Evolutionary conservation across 2,329 filamentous ascomycete species (phyloP), one percentile per base, ranked within the genome.

Genomic region (Fusarium setosum): DNA sequence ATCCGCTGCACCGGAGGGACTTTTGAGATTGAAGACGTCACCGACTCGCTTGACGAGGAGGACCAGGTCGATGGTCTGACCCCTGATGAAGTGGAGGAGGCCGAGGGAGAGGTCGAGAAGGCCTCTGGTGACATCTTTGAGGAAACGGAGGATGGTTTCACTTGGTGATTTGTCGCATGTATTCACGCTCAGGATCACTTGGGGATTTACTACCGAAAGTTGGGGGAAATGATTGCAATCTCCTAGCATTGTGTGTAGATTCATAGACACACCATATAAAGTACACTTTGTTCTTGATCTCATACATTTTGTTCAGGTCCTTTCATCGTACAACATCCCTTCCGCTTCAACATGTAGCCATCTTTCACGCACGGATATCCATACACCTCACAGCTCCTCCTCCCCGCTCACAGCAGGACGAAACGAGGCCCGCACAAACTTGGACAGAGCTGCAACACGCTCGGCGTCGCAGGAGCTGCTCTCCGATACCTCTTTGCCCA

Each of bases 1-100:
- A 32, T 76, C 1, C 45, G 51, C 4, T 75, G 70, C 51, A 61
- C 61, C 1, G 65, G 65, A 0, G 47, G 61, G 20, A 29, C 69
- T 6, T 59, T 71, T n/a, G 47, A 40, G 2, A 49, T 68, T 10
- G 56, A 59, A 4, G 56, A 70, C 5, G 48, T 58, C 7, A 48
- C 53, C n/a, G 21, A 29, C n/a, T n/a, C n/a, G n/a, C n/a, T n/a
- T n/a, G n/a, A n/a, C n/a, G n/a, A n/a, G n/a, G n/a, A n/a, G n/a
- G n/a, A n/a, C n/a, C n/a, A n/a, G n/a, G n/a, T n/a, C n/a, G n/a
- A n/a, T n/a, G n/a, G n/a, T n/a, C n/a, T n/a, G n/a, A n/a, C n/a
- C n/a, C n/a, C n/a, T n/a, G n/a, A n/a, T n/a, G n/a, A n/a, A n/a
- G n/a, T n/a, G n/a, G n/a, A 29, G 26, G 26, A 31, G 18, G 17